Percentiles rank a stretch among this genome's conserved stretches.
Conservation (phyloP, 202 grass and related monocot genomes). For the Schoenoplectus tabernaemontani region DNA sequence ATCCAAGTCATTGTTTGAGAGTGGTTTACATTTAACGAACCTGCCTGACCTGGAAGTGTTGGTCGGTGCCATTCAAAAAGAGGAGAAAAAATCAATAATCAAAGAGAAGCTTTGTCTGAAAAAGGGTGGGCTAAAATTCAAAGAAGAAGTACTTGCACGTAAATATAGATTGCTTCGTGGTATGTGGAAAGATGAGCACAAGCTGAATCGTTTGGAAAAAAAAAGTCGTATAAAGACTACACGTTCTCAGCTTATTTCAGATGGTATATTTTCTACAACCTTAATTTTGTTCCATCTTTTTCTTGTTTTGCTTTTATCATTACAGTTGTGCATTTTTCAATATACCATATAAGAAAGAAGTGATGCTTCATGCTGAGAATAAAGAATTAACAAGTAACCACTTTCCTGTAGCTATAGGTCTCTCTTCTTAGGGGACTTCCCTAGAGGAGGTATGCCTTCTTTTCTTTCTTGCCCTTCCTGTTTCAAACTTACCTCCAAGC, state of each 20-base stretch:
- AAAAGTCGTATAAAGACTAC: constrained; percentile 35
- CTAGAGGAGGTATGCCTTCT: neutral
- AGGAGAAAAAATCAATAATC: constrained; percentile 37
- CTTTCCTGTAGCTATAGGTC: neutral
- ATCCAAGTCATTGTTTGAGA: constrained; percentile 31
- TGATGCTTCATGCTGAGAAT: neutral
- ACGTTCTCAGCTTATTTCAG: constrained; percentile 10
- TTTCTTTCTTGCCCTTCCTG: neutral
- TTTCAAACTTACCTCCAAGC: too few relatives aligned
- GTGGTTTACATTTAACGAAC: constrained; percentile 27
- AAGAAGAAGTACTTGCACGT: constrained; percentile 63
- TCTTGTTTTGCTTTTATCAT: neutral
- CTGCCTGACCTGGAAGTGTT: constrained; percentile 30
- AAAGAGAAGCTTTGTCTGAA: constrained; percentile 41
- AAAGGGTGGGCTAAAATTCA: constrained; percentile 50
- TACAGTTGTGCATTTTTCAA: neutral
- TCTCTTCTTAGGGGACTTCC: neutral
- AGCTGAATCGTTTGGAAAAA: constrained; percentile 37
- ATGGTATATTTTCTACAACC: constrained; percentile 15
- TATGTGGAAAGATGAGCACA: constrained; percentile 86
- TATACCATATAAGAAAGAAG: neutral
- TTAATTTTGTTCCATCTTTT: neutral
- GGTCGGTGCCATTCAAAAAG: constrained; percentile 25
- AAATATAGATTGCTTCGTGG: constrained; percentile 70
- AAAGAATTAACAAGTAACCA: neutral